Base-by-base conservation (phyloP, 2,329 filamentous ascomycete species). In the Meredithiella fracta region DNA sequence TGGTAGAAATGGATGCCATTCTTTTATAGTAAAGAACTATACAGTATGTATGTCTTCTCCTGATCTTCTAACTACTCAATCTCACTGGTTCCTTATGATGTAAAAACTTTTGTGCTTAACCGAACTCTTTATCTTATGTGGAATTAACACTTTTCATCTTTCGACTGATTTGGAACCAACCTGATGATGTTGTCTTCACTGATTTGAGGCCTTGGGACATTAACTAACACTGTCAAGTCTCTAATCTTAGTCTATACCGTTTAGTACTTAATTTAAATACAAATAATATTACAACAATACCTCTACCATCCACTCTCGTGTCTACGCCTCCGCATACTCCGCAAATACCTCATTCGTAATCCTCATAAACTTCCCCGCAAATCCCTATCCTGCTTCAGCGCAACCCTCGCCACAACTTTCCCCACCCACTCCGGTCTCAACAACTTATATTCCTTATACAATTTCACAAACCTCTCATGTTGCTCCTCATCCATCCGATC, bases 351-450 rank as follows among this genome's bases (percentile, higher is more conserved):
- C 59, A 31, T 55, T 58, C 17, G 34, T 51, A 6, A 60, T 53
- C 9, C 69, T 81, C 62, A 92, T 69, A 65, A 86, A 89, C 63
- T 81, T 81, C 26, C 92, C 92, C 64, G 77, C 90, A 61, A 96
- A 68, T 81, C 77, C 55, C 70, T 77, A 2, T 77, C 73, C 4
- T 80, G 85, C 50, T 76, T 72, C 15, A 86, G 67, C 0, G 82
- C 83, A 60, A 97, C 72, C 63, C 79, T 84, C 2, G 89, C 90
- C 68, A 97, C 91, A 11, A 96, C 87, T 67, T 82, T 72, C 0
- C 88, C 91, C 0, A 91, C 86, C 68, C 89, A 83, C 63, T 95
- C 87, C 0, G 90, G 87, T 68, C 77, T 81, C 60, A 96, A 72
- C 52, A 97, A 69, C 52, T 77, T 77, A 14, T 89, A 89, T 4